Evolutionary conservation across 2,329 filamentous ascomycete genomes (phyloP).

Genomic region (Cladophialophora bantiana): DNA sequence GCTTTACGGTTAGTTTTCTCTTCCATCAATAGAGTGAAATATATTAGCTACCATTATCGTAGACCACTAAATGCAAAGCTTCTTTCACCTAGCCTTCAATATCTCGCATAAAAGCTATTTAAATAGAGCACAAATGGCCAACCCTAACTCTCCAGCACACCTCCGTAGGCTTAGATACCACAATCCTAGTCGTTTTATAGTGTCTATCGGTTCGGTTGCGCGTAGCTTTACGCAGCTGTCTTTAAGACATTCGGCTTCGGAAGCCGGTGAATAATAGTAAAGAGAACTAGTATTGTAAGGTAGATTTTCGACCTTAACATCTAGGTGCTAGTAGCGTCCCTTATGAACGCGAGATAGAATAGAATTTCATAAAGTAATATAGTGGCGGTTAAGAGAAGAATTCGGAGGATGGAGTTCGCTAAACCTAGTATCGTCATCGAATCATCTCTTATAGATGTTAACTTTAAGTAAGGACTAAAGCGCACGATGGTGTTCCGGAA

Average conservation of each 20-base stretch:
- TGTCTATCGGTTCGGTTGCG: not conserved
- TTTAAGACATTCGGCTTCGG: not conserved
- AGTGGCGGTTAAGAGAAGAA: not conserved
- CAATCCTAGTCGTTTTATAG: not conserved
- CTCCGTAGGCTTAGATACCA: not conserved
- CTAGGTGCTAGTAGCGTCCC: not conserved
- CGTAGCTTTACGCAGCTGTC: not conserved
- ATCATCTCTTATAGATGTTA: not conserved
- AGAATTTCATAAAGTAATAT: slow-evolving; percentile 4
- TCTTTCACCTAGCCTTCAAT: not conserved
- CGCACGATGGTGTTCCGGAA: not conserved
- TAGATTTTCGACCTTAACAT: slow-evolving; percentile 10
- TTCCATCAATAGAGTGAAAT: too few species aligned
- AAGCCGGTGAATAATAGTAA: not conserved
- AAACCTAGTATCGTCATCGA: not conserved
- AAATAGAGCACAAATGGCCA: not conserved
- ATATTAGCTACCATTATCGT: too few species aligned
- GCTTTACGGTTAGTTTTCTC: too few species aligned
- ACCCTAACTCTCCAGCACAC: not conserved
- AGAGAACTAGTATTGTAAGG: slow-evolving; percentile 1
- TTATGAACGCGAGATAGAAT: not conserved
- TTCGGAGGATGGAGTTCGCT: not conserved
- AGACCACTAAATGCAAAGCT: too few species aligned
- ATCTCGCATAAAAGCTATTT: not conserved
- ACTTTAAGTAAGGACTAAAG: not conserved